These are phyloP conservation scores for Cicer chorassanicum DNA, from an alignment of 306 rosid species.

Conservation along the genomic window DNA sequence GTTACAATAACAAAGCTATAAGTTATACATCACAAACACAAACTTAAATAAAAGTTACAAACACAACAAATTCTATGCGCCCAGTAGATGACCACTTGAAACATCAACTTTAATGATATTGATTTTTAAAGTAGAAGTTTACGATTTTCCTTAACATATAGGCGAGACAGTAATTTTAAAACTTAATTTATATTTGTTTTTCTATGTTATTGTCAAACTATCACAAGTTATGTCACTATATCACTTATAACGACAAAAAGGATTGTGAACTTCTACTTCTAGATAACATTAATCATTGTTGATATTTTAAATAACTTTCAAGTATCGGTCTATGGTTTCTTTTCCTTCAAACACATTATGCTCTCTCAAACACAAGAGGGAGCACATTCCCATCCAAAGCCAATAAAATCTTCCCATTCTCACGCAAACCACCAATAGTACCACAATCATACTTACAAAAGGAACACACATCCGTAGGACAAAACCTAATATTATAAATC, in stretches of 20 bases:
- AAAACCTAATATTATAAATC: slow-evolving; percentile 54
- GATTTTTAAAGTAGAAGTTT: background rate
- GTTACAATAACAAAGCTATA: background rate
- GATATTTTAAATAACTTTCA: background rate
- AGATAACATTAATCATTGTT: background rate
- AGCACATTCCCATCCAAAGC: slow-evolving; percentile 57
- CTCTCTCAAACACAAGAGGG: slow-evolving; percentile 37
- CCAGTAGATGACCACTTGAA: background rate
- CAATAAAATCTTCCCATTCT: slow-evolving; percentile 56
- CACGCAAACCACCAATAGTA: slow-evolving; percentile 43
- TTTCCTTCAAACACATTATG: background rate
- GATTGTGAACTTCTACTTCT: background rate
- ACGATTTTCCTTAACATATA: rapidly evolving
- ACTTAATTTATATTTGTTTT: no score
- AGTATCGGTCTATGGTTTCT: background rate
- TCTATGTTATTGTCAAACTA: background rate
- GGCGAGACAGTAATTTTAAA: no score
- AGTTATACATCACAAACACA: background rate
- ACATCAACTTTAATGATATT: background rate
- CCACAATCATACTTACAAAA: slow-evolving; percentile 57
- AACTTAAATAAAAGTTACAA: background rate
- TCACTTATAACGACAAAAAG: background rate
- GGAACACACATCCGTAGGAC: slow-evolving; percentile 61
- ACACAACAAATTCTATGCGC: background rate
- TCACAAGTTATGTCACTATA: background rate